These are phyloP conservation scores for Colletotrichum somersetense DNA, from an alignment of 2,329 filamentous ascomycete species.

Conservation along the genomic window DNA sequence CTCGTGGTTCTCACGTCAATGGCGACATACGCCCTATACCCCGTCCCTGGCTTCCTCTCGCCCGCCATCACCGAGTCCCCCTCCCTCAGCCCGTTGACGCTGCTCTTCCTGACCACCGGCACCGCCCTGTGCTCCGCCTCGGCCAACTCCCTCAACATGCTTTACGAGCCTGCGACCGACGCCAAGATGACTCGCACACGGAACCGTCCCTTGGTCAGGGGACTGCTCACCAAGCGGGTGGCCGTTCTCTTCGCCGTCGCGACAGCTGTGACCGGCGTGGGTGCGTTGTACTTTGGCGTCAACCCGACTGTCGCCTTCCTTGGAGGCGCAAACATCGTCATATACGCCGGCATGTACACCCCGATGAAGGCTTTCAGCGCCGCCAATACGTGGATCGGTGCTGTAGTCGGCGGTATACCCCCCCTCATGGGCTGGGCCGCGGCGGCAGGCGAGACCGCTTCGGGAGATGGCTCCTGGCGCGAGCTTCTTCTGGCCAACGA, in stretches of 20 bases:
- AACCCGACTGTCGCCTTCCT: conserved; percentile 93
- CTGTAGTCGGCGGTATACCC: conserved; percentile 91
- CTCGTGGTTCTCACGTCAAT: conserved; percentile 93
- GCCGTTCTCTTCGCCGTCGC: conserved; percentile 84
- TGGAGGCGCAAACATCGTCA: conserved; percentile 83
- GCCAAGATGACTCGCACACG: conserved; percentile 94
- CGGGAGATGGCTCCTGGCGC: conserved; percentile 78
- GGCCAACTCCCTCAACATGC: conserved; percentile 97
- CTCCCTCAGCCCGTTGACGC: conserved; percentile 88
- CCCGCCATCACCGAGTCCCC: conserved; percentile 76
- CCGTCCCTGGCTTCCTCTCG: conserved; percentile 86
- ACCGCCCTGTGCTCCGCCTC: conserved; percentile 91
- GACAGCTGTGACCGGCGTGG: conserved; percentile 77
- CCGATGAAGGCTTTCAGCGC: conserved; percentile 89
- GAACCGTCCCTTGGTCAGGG: conserved; percentile 88
- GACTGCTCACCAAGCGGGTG: conserved; percentile 77
- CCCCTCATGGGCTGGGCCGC: conserved; percentile 99
- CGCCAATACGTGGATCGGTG: conserved; percentile 95
- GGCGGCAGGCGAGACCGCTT: conserved; percentile 88
- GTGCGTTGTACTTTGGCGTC: conserved; percentile 86
- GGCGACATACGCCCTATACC: conserved; percentile 92
- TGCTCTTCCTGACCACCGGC: conserved; percentile 90
- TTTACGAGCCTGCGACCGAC: conserved; percentile 91
- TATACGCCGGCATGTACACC: conserved; percentile 95
- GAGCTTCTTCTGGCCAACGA: conserved; percentile 79